These are phyloP conservation scores for Boletus sensibilis DNA, from an alignment of 768 basidiomycete species.

Conservation along the genomic window DNA sequence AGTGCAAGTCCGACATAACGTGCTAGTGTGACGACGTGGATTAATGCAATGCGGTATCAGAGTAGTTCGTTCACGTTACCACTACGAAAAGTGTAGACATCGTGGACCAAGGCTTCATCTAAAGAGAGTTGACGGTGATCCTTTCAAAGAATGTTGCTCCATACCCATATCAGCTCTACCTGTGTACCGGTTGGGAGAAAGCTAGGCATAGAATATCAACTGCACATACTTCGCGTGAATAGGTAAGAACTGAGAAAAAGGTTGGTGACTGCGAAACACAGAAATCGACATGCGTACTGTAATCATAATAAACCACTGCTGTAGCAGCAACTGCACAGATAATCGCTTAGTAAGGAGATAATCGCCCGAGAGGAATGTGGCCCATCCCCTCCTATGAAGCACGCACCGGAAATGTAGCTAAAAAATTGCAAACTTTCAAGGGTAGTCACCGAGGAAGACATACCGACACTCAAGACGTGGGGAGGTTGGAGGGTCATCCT, in stretches of 20 bases:
- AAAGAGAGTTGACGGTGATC: neutral
- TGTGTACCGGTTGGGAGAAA: neutral
- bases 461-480: neutral
- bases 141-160: neutral
- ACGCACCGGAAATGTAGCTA: neutral
- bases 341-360: neutral
- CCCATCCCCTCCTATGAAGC: neutral
- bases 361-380: neutral
- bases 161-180: conserved; percentile 17
- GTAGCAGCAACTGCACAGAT: conserved; percentile 1
- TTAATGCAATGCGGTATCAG: neutral
- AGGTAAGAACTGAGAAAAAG: conserved; percentile 5
- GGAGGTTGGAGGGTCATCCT: neutral
- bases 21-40: neutral
- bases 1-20: conserved; percentile 12
- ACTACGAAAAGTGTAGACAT: conserved; percentile 11
- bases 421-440: neutral
- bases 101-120: conserved; percentile 12
- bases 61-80: neutral
- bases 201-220: neutral
- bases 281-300: neutral
- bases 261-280: neutral
- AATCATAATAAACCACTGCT: conserved; percentile 9
- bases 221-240: conserved; percentile 6
- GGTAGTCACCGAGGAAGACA: neutral